Percentiles rank a stretch among this genome's conserved stretches.
Evolutionary conservation across 192 early-diverging fungal genomes (phyloP).

Genomic region (Linnemannia exigua): DNA sequence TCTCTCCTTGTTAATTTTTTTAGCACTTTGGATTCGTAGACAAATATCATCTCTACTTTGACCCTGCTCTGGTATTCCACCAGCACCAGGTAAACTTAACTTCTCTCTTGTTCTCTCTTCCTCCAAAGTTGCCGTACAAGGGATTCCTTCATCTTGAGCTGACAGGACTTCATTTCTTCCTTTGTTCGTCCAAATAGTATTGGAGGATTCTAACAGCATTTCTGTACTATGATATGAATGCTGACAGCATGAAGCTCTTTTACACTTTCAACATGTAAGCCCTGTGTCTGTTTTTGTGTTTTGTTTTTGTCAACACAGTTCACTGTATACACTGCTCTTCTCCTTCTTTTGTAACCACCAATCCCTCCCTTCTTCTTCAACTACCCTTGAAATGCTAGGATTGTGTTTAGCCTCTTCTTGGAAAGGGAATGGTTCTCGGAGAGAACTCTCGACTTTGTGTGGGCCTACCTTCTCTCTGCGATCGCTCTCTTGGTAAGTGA

Average conservation of each 20-base stretch:
- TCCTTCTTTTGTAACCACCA: background rate
- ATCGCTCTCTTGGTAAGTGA: background rate
- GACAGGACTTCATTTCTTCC: background rate
- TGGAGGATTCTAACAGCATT: background rate
- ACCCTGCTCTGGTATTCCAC: background rate
- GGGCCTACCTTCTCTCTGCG: background rate
- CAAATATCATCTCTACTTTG: background rate
- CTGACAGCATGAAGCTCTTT: background rate
- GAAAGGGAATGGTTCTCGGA: constrained; percentile 5
- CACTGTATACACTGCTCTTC: no score
- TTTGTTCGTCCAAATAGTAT: background rate
- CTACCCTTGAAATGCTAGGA: background rate
- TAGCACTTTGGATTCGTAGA: constrained; percentile 3
- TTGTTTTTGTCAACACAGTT: no score
- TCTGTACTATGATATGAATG: background rate
- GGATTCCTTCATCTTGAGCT: background rate
- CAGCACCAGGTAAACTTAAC: background rate
- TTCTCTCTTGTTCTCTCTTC: background rate
- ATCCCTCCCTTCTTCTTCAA: background rate
- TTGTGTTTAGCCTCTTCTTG: background rate
- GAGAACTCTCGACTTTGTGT: background rate
- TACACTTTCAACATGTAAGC: background rate
- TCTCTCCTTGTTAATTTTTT: background rate
- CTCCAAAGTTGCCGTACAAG: no score
- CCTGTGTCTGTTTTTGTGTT: no score